phyloP scores from a whole-genome alignment of 2,329 filamentous ascomycete species.

The Neurospora crassa region DNA sequence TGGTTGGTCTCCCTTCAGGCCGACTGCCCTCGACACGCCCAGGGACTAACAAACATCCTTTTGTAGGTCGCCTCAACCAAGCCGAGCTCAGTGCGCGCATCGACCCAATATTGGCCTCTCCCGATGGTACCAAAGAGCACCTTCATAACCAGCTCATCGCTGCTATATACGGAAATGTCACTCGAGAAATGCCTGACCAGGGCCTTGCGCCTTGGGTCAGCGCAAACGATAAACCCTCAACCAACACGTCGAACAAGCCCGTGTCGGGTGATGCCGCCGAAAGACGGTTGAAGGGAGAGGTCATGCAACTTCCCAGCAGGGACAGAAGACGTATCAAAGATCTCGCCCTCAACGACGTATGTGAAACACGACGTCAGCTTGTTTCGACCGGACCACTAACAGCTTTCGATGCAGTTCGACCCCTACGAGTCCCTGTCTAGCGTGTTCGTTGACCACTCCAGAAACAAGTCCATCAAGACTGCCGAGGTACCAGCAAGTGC shows the following conservation, averaged over 20 bases:
- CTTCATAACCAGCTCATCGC: slow-evolving; percentile 60
- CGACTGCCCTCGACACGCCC: slow-evolving; percentile 8
- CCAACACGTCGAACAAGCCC: slow-evolving; percentile 48
- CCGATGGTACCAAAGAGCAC: slow-evolving; percentile 50
- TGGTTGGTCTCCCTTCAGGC: slow-evolving; percentile 32
- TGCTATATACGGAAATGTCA: slow-evolving; percentile 60
- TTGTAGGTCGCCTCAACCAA: slow-evolving; percentile 52
- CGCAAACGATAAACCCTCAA: slow-evolving; percentile 57
- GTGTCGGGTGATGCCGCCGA: slow-evolving; percentile 57
- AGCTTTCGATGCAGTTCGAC: slow-evolving; percentile 34
- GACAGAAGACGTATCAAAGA: slow-evolving; percentile 61
- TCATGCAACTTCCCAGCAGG: slow-evolving; percentile 60
- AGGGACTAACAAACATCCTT: slow-evolving; percentile 18
- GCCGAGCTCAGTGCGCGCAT: slow-evolving; percentile 48
- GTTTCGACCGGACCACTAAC: slow-evolving; percentile 16
- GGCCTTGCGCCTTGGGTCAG: slow-evolving; percentile 63
- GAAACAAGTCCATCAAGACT: slow-evolving; percentile 30
- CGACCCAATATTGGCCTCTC: slow-evolving; percentile 48
- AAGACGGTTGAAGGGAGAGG: slow-evolving; percentile 55
- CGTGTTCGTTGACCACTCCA: slow-evolving; percentile 42
- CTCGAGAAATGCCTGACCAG: slow-evolving; percentile 57
- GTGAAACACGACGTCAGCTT: slow-evolving; percentile 18
- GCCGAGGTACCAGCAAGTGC: slow-evolving; percentile 60
- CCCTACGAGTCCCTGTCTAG: slow-evolving; percentile 43
- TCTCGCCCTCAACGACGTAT: slow-evolving; percentile 49